A percentile compares a stretch with the other conserved stretches of the same genome.
phyloP scores from a whole-genome alignment of 257 asterid species.

The Henckelia pumila region DNA sequence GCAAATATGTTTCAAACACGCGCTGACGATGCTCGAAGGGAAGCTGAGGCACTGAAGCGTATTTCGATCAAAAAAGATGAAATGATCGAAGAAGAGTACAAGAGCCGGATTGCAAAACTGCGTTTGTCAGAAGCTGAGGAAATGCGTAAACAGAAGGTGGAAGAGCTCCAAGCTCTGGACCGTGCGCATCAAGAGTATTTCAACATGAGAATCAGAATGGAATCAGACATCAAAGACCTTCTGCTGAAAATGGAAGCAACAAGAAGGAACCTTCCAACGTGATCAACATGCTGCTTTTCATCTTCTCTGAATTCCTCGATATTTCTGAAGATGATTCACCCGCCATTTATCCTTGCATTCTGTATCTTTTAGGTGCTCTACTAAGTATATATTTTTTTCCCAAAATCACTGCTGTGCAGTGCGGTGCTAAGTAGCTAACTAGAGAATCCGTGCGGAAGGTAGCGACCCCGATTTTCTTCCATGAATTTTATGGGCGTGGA shows the following conservation, averaged over 20 bases:
- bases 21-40: conserved; percentile 89
- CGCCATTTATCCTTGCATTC: conserved; percentile 3
- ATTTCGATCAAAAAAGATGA: conserved; percentile 61
- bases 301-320: conserved; percentile 4
- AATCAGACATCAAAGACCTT: conserved; percentile 78
- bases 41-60: conserved; percentile 78
- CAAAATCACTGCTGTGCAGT: background rate
- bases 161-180: conserved; percentile 73
- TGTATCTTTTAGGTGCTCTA: conserved; percentile 15
- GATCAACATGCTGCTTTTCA: conserved; percentile 25
- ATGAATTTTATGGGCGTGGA: conserved; percentile 19
- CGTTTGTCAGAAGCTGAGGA: conserved; percentile 87
- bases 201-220: conserved; percentile 89
- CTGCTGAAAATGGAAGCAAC: conserved; percentile 88
- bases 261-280: conserved; percentile 60
- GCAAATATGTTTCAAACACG: conserved; percentile 89
- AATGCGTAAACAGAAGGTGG: conserved; percentile 78
- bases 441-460: conserved; percentile 45
- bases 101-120: conserved; percentile 56
- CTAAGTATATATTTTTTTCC: background rate
- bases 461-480: conserved; percentile 25
- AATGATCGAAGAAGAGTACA: conserved; percentile 75
- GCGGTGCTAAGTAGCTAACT: conserved; percentile 38
- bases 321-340: background rate
- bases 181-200: conserved; percentile 74